Percentiles rank a stretch among this genome's conserved stretches.
These are phyloP conservation scores for Taphrina pruni DNA, from an alignment of 1,139 yeast genomes.

Conservation along the genomic window DNA sequence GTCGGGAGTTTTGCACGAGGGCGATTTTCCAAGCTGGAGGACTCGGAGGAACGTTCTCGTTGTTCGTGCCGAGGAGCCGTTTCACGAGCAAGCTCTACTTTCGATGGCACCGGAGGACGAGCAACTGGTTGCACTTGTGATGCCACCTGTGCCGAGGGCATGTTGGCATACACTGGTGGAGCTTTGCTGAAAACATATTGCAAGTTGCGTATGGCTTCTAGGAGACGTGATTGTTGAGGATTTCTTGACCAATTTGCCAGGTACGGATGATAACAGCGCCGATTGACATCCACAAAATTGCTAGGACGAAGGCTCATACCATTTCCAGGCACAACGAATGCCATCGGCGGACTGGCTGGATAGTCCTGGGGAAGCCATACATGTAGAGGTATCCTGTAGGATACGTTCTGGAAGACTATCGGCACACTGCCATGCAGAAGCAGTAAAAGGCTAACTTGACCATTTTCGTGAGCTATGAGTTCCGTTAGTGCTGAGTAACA, in stretches of 20 bases:
- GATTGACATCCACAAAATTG: constrained; percentile 74
- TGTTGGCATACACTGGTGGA: constrained; percentile 59
- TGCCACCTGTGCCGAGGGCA: not conserved
- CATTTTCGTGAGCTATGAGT: constrained; percentile 58
- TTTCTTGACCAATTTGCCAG: constrained; percentile 62
- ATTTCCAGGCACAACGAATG: constrained; percentile 63
- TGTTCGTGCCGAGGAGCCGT: not conserved
- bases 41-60: not conserved
- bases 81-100: not conserved
- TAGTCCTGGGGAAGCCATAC: constrained; percentile 79
- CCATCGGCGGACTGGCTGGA: constrained; percentile 67
- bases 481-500: not conserved
- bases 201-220: constrained; percentile 47
- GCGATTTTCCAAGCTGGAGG: too few relatives aligned
- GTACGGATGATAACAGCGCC: constrained; percentile 73
- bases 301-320: constrained; percentile 63
- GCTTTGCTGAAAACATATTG: constrained; percentile 56
- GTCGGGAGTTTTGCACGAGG: too few relatives aligned
- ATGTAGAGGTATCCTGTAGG: constrained; percentile 63
- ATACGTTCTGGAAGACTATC: constrained; percentile 50
- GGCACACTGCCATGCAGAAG: constrained; percentile 68
- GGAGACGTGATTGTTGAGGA: constrained; percentile 45
- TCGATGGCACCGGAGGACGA: not conserved
- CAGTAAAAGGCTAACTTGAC: constrained; percentile 65
- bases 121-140: not conserved